Evolutionary conservation across 2,329 filamentous ascomycete species (phyloP), one percentile per base, ranked within the genome.

Genomic region (Westerdykella aurantiaca): DNA sequence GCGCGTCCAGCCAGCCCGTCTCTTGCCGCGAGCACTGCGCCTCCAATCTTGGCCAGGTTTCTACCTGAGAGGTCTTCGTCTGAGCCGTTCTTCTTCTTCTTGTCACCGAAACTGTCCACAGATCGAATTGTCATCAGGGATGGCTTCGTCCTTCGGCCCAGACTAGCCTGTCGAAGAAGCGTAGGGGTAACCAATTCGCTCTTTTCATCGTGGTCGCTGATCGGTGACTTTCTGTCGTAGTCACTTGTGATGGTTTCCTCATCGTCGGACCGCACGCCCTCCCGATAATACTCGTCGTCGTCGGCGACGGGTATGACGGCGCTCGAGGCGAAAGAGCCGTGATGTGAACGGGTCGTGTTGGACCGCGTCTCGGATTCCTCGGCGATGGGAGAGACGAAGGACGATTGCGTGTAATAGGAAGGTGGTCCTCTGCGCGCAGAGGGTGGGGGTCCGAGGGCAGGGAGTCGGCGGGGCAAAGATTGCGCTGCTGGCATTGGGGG

Each of bases 101-200:
- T 55, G 16, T 57, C 51, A n/a, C 51, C 49, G 16, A 61, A 49
- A 47, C 53, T 61, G 12, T 74, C 71, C 1, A 62, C 58, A 33
- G 69, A 72, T 49, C 68, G 72, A 44, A 75, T 73, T 0, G 69
- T 74, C 43, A 71, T 74, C 48, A 76, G 50, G 6, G 69, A 72
- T 5, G 73, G 72, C 49, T 69, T 73, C 13, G 67, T 70, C 42
- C 71, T 66, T 49, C 71, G 67, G 13, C 73, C 72, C 21, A 75
- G 48, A 56, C 73, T 76, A 9, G 73, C 73, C 51, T 75, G 69
- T 42, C 73, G 60, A 34, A 65, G 52, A 21, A 66, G 54, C 7
- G 57, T 49, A 4, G 63, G 60, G 5, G 54, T 55, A 9, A 75
- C 67, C n/a, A 73, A 55, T 14, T 58, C 61, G 29, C 61, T 63